phyloP scores from a whole-genome alignment of 306 rosid genomes.

The Ceratonia siliqua region DNA sequence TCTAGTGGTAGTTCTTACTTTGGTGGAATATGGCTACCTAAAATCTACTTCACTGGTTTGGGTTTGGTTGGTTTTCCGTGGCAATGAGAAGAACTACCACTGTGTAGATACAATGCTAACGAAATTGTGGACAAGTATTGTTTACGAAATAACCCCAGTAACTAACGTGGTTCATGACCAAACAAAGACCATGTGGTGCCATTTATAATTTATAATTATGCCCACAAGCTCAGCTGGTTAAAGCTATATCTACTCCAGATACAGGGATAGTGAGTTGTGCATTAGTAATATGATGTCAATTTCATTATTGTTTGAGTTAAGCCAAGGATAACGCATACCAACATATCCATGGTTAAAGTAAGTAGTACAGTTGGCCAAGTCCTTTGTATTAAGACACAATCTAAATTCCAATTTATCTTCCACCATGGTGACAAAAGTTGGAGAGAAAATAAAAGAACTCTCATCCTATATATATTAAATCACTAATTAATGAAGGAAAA shows the following conservation, averaged over 20 bases:
- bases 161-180: conserved; percentile 7
- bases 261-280: not conserved
- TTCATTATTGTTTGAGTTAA: not conserved
- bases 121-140: not conserved
- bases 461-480: not conserved
- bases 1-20: conserved; percentile 27
- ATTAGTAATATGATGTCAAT: not conserved
- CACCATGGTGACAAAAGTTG: not conserved
- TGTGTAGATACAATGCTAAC: not conserved
- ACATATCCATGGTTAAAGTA: not conserved
- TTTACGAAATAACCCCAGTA: not conserved
- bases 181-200: too few species aligned
- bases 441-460: not conserved
- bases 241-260: not conserved
- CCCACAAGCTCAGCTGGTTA: not conserved
- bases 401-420: not conserved
- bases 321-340: not conserved
- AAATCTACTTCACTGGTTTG: conserved; percentile 37
- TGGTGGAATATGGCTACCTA: conserved; percentile 38
- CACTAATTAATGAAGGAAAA: not conserved
- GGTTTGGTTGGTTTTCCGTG: conserved; percentile 32
- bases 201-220: not conserved
- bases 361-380: too few species aligned
- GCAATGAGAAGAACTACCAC: not conserved
- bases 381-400: not conserved